Evolutionary conservation across 345 rosid genomes (phyloP).

Genomic region (Hypericum androsaemum): DNA sequence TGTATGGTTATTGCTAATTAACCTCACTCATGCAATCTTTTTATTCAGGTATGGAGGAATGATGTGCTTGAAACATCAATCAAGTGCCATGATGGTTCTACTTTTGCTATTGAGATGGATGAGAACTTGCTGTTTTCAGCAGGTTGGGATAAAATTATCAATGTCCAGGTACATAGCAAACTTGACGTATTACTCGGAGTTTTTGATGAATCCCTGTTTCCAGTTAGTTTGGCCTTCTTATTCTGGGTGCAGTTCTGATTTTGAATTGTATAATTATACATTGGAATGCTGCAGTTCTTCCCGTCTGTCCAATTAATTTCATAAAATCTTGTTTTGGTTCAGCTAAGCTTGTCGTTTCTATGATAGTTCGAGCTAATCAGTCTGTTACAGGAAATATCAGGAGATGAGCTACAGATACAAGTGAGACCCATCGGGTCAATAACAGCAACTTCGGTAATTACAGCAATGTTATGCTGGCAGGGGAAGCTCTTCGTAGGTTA

Average conservation of each 20-base stretch:
- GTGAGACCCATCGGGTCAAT: constrained; percentile 53
- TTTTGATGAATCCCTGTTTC: background rate
- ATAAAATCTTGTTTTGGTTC: background rate
- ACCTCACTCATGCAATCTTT: constrained; percentile 1
- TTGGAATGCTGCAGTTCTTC: constrained; percentile 4
- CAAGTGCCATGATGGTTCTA: constrained; percentile 49
- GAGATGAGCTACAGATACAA: constrained; percentile 54
- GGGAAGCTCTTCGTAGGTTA: constrained; percentile 78
- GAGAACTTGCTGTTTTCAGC: constrained; percentile 61
- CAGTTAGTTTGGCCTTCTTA: constrained; percentile 1
- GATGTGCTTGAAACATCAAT: constrained; percentile 43
- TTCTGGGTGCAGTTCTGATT: background rate
- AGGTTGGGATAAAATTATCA: constrained; percentile 80
- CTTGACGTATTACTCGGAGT: background rate
- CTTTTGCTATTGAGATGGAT: constrained; percentile 46
- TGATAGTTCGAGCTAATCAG: background rate
- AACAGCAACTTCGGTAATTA: constrained; percentile 51
- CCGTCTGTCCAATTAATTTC: background rate
- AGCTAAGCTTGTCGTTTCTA: background rate
- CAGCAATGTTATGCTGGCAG: constrained; percentile 55
- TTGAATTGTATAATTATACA: background rate
- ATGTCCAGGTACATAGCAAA: constrained; percentile 40
- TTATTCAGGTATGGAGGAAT: constrained; percentile 64
- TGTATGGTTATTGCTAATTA: background rate
- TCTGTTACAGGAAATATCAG: constrained; percentile 52